Conservation (phyloP, 768 basidiomycete genomes). For the Russula abietina region DNA sequence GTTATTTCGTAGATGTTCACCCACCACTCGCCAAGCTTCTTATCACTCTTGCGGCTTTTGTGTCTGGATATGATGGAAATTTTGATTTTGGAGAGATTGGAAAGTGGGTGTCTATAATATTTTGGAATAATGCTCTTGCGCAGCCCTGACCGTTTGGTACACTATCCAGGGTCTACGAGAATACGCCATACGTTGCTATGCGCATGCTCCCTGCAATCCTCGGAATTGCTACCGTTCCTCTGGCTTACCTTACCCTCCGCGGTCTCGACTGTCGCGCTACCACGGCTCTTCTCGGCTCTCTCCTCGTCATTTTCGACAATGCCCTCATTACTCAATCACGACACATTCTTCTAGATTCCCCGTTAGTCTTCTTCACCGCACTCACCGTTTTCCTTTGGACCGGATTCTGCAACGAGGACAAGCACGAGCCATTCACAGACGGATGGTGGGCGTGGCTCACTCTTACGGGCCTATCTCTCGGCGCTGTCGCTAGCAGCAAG, state of each 20-base stretch:
- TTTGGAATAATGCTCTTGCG: not conserved
- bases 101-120: slow-evolving; percentile 53
- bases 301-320: slow-evolving; percentile 96
- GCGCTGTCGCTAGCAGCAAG: slow-evolving; percentile 90
- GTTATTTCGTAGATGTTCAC: slow-evolving; percentile 93
- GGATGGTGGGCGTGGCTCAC: slow-evolving; percentile 92
- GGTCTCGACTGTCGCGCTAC: slow-evolving; percentile 87
- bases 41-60: slow-evolving; percentile 83
- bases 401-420: slow-evolving; percentile 89
- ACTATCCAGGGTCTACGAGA: slow-evolving; percentile 60
- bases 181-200: slow-evolving; percentile 95
- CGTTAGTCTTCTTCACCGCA: slow-evolving; percentile 97
- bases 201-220: slow-evolving; percentile 88
- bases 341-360: slow-evolving; percentile 94
- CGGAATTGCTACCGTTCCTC: slow-evolving; percentile 83
- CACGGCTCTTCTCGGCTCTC: slow-evolving; percentile 83
- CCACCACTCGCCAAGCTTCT: slow-evolving; percentile 94
- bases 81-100: slow-evolving; percentile 98
- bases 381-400: slow-evolving; percentile 83
- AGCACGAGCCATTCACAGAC: slow-evolving; percentile 71
- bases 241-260: slow-evolving; percentile 91
- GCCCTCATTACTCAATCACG: slow-evolving; percentile 93
- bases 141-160: not conserved
- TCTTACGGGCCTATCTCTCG: slow-evolving; percentile 82
- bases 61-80: slow-evolving; percentile 84